Base-by-base conservation (phyloP, 805 yeast species). In the Cyberlindnera mycetangii region DNA sequence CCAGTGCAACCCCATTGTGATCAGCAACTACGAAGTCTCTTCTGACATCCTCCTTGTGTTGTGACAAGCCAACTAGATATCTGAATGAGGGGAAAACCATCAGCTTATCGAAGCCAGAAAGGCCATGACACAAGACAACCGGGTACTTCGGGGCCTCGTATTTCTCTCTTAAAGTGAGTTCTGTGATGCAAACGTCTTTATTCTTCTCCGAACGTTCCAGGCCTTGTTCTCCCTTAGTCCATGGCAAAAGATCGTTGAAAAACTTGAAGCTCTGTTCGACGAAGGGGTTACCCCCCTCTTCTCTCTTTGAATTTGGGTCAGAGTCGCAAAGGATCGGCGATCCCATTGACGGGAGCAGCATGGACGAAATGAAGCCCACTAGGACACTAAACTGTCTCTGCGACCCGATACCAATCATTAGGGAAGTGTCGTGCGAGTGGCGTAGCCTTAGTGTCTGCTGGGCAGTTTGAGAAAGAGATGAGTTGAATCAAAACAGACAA, bases 111-210 rank as follows among this genome's bases (percentile, higher is more conserved):
- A 87, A 89, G 1, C 97, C 97, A 0, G 87, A 79, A 19, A 89
- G 72, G 0, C 97, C 97, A 67, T 89, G 97, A 55, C 96, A 89
- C 21, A 89, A 63, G 0, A 89, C 84, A 1, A 89, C 77, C 0
- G 96, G 96, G 55, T 76, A 69, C 52, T 76, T 76, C 0, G 95
- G 89, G 5, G 83, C 73, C 11, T 62, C 56, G 56, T 82, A 84
- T 24, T 67, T 50, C 8, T 70, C 65, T 49, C 66, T 56, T 17
- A 55, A 44, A 12, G 44, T 39, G 1, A 59, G 35, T 24, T 44
- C 46, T 20, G 38, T 49, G 25, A 59, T 58, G 20, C 40, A 37
- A 1, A 32, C 28, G 14, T 48, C 45, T 14, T 36, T 40, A 27
- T 48, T 47, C 12, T 46, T 37, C 12, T 49, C 30, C 7, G 41